Conservation (phyloP, 495 filamentous ascomycete species). For the Penicillium flavigenum region DNA sequence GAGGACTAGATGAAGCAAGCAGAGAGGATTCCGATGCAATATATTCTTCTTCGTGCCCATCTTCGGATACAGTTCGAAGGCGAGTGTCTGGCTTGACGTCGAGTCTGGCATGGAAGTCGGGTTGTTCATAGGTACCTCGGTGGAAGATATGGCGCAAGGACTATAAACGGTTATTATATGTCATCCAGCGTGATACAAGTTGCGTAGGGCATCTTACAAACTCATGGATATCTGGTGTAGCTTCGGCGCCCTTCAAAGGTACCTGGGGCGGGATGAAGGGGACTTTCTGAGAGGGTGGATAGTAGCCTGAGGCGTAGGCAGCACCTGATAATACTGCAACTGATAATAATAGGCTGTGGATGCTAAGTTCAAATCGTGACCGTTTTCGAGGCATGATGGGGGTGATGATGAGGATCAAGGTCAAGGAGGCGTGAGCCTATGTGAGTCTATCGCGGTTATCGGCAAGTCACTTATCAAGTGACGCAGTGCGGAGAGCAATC, state of each 20-base stretch:
- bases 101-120: slow-evolving; percentile 67
- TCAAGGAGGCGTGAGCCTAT: slow-evolving; percentile 16
- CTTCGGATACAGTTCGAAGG: slow-evolving; percentile 65
- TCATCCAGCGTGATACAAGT: not conserved
- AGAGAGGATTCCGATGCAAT: slow-evolving; percentile 33
- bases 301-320: slow-evolving; percentile 28
- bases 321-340: slow-evolving; percentile 23
- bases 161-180: slow-evolving; percentile 41
- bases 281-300: slow-evolving; percentile 18
- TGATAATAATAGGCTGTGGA: slow-evolving; percentile 27
- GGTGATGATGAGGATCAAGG: slow-evolving; percentile 7
- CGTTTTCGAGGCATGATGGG: slow-evolving; percentile 23
- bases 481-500: slow-evolving; percentile 30
- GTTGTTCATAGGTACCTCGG: slow-evolving; percentile 74
- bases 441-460: slow-evolving; percentile 17
- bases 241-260: slow-evolving; percentile 25
- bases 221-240: slow-evolving; percentile 30
- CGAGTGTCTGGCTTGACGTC: slow-evolving; percentile 66
- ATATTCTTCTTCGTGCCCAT: slow-evolving; percentile 49
- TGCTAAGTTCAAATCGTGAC: slow-evolving; percentile 11
- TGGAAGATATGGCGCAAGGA: slow-evolving; percentile 87
- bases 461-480: slow-evolving; percentile 27
- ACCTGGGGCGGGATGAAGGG: slow-evolving; percentile 38
- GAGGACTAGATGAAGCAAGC: slow-evolving; percentile 56
- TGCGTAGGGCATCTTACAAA: slow-evolving; percentile 35